These are phyloP conservation scores for Lepidopterella palustris DNA, from an alignment of 495 filamentous ascomycete genomes.

Conservation along the genomic window DNA sequence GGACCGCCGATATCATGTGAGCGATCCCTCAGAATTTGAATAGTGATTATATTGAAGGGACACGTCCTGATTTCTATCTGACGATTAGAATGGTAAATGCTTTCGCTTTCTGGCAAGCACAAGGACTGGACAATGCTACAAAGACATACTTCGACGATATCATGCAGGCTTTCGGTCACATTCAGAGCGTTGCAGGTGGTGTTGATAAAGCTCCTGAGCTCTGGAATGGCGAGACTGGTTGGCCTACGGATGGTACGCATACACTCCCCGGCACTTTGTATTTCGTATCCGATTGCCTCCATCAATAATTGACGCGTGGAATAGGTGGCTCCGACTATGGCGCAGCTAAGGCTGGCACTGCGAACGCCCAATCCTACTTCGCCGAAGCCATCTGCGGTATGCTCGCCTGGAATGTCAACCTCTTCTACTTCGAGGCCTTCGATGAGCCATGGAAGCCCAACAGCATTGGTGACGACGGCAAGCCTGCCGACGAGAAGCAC, in stretches of 20 bases:
- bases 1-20: constrained; percentile 58
- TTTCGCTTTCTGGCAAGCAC: constrained; percentile 81
- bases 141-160: constrained; percentile 71
- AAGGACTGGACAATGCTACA: constrained; percentile 54
- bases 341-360: constrained; percentile 54
- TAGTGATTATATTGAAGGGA: too few species aligned
- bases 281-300: neutral
- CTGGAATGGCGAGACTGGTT: constrained; percentile 74
- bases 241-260: constrained; percentile 49
- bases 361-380: constrained; percentile 58
- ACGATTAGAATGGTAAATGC: constrained; percentile 54
- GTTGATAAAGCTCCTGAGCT: constrained; percentile 47
- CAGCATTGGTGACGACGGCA: constrained; percentile 61
- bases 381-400: constrained; percentile 63
- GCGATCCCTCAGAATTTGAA: constrained; percentile 6
- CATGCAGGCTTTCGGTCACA: constrained; percentile 60
- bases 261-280: neutral
- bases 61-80: too few species aligned
- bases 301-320: neutral
- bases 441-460: constrained; percentile 75
- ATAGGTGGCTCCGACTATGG: constrained; percentile 59
- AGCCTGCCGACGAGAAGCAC: constrained; percentile 61
- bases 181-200: constrained; percentile 54
- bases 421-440: constrained; percentile 81
- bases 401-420: constrained; percentile 64